Evolutionary conservation across 768 basidiomycete species (phyloP).

Genomic region (Macrolepiota albuminosa): DNA sequence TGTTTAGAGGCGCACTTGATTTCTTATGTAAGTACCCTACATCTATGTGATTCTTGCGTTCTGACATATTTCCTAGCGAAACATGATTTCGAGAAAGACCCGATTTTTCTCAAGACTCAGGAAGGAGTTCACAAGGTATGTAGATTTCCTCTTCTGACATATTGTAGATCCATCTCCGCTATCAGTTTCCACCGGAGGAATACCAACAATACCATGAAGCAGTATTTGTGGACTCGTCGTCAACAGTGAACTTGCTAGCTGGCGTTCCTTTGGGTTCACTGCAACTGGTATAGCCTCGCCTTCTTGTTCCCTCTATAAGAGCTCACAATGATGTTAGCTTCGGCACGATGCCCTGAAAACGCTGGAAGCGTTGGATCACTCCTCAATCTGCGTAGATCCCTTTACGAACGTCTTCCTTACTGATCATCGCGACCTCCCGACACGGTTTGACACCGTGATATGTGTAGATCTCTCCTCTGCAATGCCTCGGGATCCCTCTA

Average conservation of each 20-base stretch:
- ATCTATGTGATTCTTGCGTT: background rate
- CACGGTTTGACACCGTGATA: constrained; percentile 72
- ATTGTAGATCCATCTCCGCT: background rate
- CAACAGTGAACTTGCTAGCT: constrained; percentile 71
- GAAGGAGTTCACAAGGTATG: constrained; percentile 53
- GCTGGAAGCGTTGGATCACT: constrained; percentile 54
- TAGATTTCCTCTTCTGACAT: background rate
- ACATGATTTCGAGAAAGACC: constrained; percentile 56
- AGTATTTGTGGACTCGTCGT: constrained; percentile 76
- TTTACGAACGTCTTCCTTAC: constrained; percentile 72
- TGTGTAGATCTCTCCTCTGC: constrained; percentile 51
- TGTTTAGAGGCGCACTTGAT: constrained; percentile 82
- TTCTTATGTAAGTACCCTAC: constrained; percentile 59
- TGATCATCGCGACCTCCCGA: constrained; percentile 58
- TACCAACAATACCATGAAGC: constrained; percentile 47
- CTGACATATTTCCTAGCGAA: constrained; percentile 44
- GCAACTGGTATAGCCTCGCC: constrained; percentile 47
- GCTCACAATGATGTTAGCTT: constrained; percentile 41
- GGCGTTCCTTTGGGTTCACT: constrained; percentile 75
- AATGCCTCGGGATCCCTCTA: constrained; percentile 36
- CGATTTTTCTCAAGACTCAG: constrained; percentile 54
- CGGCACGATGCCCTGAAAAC: constrained; percentile 72
- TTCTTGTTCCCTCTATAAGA: background rate
- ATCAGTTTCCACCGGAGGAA: constrained; percentile 54
- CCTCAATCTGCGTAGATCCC: constrained; percentile 45